Evolutionary conservation across 2,329 filamentous ascomycete genomes (phyloP), one percentile per base, ranked within the genome.

Genomic region (Monilinia laxa): DNA sequence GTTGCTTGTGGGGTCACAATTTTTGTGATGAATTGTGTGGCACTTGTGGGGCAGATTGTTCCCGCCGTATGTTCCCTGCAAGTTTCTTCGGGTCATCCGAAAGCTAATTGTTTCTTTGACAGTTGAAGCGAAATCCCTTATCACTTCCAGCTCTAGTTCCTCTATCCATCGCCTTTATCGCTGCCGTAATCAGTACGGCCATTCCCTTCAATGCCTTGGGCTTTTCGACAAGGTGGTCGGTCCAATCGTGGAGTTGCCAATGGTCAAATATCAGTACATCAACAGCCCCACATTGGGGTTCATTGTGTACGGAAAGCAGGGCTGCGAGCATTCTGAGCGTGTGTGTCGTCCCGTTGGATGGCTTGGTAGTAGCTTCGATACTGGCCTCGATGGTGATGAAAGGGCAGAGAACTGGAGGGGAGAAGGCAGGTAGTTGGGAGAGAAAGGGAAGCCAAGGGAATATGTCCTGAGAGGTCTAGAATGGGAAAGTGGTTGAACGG

Each of bases 201-300:
- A 81, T 88, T 75, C 87, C 85, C 75, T 88, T 87, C 73, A 79
- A 79, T 65, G 79, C 85, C 75, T 84, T 87, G 70, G 75, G 80
- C 23, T 87, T 85, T 4, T 77, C 76, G 18, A 79, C 78, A 11
- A 77, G 78, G 67, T 84, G 86, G 73, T 85, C 84, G 9, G 76
- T 88, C 14, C 80, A 87, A 73, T 86, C 84, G 76, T 89, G 86
- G 86, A 84, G 81, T 52, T 89, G 86, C 75, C 84, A 84, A 69
- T 89, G 86, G 86, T 76, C 78, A 11, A 72, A 78, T 28, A 77
- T 87, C n/a, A 75, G 77, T 68, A 87, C 88, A 84, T 71, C 73
- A 20, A 73, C 78, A 47, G 76, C 81, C 69, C 85, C 87, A 40
- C 79, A 85, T 72, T 89, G 86, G 73, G 81, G 79, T 20, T 81